Percentiles rank a stretch among this genome's conserved stretches.
Conservation (phyloP, 78 protist genomes). For the Paulinella micropora region DNA sequence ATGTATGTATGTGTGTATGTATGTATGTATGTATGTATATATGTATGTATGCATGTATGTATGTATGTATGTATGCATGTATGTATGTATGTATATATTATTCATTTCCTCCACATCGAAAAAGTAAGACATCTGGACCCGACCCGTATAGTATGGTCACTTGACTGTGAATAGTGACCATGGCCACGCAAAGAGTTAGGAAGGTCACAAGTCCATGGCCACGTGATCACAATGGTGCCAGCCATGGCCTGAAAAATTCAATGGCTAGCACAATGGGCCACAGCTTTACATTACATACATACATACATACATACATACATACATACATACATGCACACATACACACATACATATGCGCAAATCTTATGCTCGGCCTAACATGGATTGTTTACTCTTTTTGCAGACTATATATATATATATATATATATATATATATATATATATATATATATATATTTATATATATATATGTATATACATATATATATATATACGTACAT, state of each 20-base stretch:
- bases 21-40: background rate
- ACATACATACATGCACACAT: background rate
- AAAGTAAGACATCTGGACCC: too few relatives aligned
- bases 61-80: background rate
- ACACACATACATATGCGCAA: background rate
- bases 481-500: background rate
- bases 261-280: background rate
- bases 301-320: background rate
- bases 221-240: background rate
- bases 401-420: background rate
- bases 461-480: background rate
- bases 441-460: background rate
- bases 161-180: background rate
- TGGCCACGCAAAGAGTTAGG: background rate
- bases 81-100: background rate
- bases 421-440: background rate
- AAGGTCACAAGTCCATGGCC: background rate
- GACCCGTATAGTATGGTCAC: background rate
- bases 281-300: background rate
- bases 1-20: background rate
- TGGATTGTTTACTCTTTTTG: background rate
- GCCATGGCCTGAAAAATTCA: background rate
- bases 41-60: background rate
- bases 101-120: background rate
- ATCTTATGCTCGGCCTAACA: background rate